These are phyloP conservation scores for Yamadazyma membranifaciens DNA, from an alignment of 1,139 yeast genomes.

Conservation along the genomic window DNA sequence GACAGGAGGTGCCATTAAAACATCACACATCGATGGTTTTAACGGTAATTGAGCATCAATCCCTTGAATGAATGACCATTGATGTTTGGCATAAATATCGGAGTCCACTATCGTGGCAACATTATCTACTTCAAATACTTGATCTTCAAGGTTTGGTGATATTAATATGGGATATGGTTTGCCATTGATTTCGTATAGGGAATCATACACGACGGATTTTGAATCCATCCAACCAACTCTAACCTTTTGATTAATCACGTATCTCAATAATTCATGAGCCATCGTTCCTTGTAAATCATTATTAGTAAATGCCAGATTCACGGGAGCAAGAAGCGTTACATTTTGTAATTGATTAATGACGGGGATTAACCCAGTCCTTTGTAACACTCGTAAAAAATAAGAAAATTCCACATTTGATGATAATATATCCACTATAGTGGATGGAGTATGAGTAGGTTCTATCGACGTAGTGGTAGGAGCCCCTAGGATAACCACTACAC, in stretches of 20 bases:
- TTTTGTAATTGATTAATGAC: slow-evolving; percentile 61
- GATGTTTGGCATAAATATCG: slow-evolving; percentile 66
- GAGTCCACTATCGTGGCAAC: slow-evolving; percentile 55
- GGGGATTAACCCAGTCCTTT: slow-evolving; percentile 67
- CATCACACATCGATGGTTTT: slow-evolving; percentile 44
- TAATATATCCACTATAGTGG: slow-evolving; percentile 72
- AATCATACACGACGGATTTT: slow-evolving; percentile 29
- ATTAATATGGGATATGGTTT: slow-evolving; percentile 27
- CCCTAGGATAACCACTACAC: neutral
- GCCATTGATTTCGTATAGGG: slow-evolving; percentile 23
- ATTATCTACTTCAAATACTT: slow-evolving; percentile 46
- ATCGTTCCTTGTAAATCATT: slow-evolving; percentile 13
- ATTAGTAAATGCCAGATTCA: slow-evolving; percentile 70
- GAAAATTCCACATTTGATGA: slow-evolving; percentile 76
- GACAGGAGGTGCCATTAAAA: slow-evolving; percentile 21
- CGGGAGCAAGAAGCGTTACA: slow-evolving; percentile 80
- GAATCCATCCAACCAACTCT: slow-evolving; percentile 30
- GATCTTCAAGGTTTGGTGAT: slow-evolving; percentile 27
- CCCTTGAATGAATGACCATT: slow-evolving; percentile 74
- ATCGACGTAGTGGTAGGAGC: slow-evolving; percentile 2
- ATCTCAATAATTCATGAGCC: slow-evolving; percentile 28
- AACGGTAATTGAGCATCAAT: slow-evolving; percentile 50
- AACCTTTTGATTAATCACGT: slow-evolving; percentile 35
- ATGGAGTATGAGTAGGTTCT: slow-evolving; percentile 26
- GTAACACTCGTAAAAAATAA: slow-evolving; percentile 62